Base-by-base conservation (phyloP, 305 asterid species). In the Ilex paraguariensis region DNA sequence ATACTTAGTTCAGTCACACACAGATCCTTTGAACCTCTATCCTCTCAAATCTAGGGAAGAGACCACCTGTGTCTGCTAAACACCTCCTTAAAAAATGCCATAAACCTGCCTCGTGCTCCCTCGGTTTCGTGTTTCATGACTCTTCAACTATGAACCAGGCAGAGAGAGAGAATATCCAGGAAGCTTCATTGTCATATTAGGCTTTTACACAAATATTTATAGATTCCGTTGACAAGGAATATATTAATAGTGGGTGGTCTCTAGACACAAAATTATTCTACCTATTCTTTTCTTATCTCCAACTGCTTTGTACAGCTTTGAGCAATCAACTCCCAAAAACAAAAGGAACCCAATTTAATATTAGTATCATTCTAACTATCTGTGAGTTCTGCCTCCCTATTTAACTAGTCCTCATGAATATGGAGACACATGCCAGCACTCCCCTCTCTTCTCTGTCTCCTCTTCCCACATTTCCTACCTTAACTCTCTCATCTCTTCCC, bases 371-470 rank as follows among this genome's bases (percentile, higher is more conserved):
- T 69, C 64, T 56, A 70, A 76, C 44, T 67, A 72, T 72, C 74
- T 82, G 68, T 77, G 68, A 74, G 76, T 74, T 65, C 77, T 78
- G 78, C 73, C 78, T 75, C 67, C 77, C 90, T 88, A 86, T 88
- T 75, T 84, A 88, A 86, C 77, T 65, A 78, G 66, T 77, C 58
- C 28, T 21, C 28, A 21, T 21, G 77, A 77, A 67, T 78, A 78
- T 71, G 62, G 56, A 70, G 78, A 73, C 77, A 72, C 77, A 77
- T 72, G 81, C 72, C 84, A 81, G 79, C 92, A 76, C 58, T 72
- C 76, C 71, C 75, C 66, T 68, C 73, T 78, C 87, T 70, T 65
- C 65, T 73, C 67, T 78, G 76, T 80, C 87, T 69, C 73, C 77
- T 58, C 69, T 52, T 62, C 63, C 61, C 65, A 42, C 57, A 49